Conservation (phyloP, 2,329 filamentous ascomycete genomes). For the Cladosporium austrohemisphaericum region DNA sequence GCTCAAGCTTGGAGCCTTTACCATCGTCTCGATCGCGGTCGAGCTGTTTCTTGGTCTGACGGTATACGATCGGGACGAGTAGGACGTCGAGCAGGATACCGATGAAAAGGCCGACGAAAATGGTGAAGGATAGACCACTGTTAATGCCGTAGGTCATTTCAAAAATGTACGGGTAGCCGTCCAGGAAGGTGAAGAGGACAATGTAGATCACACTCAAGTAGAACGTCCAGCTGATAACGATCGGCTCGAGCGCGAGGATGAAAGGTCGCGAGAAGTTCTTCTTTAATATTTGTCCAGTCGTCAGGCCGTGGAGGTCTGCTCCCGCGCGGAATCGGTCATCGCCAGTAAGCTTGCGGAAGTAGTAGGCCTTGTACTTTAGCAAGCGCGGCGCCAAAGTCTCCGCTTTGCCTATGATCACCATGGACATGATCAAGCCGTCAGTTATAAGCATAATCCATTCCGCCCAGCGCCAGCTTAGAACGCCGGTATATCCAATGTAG, state of each 20-base stretch:
- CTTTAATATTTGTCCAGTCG: constrained; percentile 18
- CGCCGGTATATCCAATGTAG: constrained; percentile 33
- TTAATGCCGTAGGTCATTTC: constrained; percentile 40
- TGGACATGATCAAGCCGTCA: constrained; percentile 22
- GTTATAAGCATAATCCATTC: constrained; percentile 38
- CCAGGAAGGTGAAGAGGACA: constrained; percentile 54
- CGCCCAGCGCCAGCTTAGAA: constrained; percentile 41
- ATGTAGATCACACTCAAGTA: constrained; percentile 51
- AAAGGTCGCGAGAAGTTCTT: constrained; percentile 18
- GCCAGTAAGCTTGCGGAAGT: constrained; percentile 27
- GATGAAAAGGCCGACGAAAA: constrained; percentile 31
- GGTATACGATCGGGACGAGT: constrained; percentile 35
- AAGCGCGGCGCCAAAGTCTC: constrained; percentile 47
- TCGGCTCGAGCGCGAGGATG: constrained; percentile 33
- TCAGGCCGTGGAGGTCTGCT: neutral
- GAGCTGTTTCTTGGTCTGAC: constrained; percentile 12
- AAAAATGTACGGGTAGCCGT: constrained; percentile 51
- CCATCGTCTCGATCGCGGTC: constrained; percentile 13
- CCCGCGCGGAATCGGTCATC: constrained; percentile 15
- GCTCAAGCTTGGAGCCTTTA: constrained; percentile 6
- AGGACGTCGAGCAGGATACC: constrained; percentile 46
- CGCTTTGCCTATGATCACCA: constrained; percentile 40
- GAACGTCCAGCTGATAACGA: constrained; percentile 46
- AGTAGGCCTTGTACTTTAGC: constrained; percentile 30
- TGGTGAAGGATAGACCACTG: constrained; percentile 39